These are phyloP conservation scores for Phylloporus sp. DNA, from an alignment of 768 basidiomycete genomes.

Conservation along the genomic window DNA sequence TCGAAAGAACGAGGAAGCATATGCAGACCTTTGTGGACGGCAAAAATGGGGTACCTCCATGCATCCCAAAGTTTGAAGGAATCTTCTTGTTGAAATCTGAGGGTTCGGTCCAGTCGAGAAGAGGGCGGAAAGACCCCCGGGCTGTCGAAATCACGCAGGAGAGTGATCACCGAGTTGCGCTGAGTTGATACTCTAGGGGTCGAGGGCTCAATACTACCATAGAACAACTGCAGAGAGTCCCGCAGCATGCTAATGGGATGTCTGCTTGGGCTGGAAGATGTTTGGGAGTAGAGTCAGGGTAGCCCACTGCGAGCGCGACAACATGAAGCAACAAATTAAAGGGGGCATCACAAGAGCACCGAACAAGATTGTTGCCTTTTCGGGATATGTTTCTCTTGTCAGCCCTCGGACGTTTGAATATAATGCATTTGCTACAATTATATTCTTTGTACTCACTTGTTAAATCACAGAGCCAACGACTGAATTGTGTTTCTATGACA, in stretches of 20 bases:
- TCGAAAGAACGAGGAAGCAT: not conserved
- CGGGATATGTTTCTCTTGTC: conserved; percentile 16
- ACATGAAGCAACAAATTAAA: not conserved
- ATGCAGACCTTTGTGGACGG: conserved; percentile 58
- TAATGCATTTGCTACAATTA: not conserved
- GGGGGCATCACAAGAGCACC: not conserved
- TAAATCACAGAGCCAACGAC: not conserved
- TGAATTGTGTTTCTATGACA: conserved; percentile 8
- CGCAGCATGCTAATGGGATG: conserved; percentile 18
- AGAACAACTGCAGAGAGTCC: conserved; percentile 22
- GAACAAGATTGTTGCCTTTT: conserved; percentile 16
- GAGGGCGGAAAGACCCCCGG: conserved; percentile 72
- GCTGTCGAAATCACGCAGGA: conserved; percentile 54
- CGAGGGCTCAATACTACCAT: conserved; percentile 5
- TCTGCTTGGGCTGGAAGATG: not conserved
- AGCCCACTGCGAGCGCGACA: not conserved
- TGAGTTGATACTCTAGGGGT: conserved; percentile 16
- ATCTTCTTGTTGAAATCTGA: conserved; percentile 53
- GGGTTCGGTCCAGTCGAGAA: conserved; percentile 63
- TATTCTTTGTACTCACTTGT: conserved; percentile 4
- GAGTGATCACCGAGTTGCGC: conserved; percentile 16
- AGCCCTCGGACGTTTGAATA: conserved; percentile 3
- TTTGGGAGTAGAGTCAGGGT: not conserved
- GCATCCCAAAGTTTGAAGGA: conserved; percentile 65
- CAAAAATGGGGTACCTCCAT: conserved; percentile 68